Evolutionary conservation across 2,329 filamentous ascomycete species (phyloP).

Genomic region (Fusarium marasasianum): DNA sequence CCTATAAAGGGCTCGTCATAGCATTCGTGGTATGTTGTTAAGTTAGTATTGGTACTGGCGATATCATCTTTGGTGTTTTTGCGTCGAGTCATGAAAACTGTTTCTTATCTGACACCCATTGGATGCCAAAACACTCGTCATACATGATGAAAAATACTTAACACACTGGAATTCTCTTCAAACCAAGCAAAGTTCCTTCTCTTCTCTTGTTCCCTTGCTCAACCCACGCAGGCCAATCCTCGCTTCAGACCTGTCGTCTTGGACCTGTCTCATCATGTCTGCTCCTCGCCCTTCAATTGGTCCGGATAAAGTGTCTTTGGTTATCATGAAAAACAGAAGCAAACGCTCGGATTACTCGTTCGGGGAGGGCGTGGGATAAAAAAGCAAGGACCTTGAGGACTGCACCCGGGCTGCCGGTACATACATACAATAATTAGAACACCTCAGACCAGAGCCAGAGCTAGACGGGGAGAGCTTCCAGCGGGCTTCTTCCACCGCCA

Average conservation of each 20-base stretch:
- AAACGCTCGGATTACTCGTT: constrained; percentile 32
- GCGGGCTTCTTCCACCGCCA: constrained; percentile 30
- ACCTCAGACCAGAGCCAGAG: neutral
- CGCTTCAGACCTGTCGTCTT: constrained; percentile 4
- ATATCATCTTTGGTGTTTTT: constrained; percentile 31
- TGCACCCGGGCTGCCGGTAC: constrained; percentile 24
- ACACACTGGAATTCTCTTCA: neutral
- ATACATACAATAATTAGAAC: constrained; percentile 1
- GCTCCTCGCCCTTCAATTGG: constrained; percentile 30
- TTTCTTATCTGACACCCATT: neutral
- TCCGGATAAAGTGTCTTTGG: constrained; percentile 23
- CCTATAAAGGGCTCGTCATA: constrained; percentile 11
- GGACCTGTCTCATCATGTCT: constrained; percentile 15
- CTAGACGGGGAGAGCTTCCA: constrained; percentile 4
- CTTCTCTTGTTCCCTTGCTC: neutral
- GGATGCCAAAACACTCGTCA: neutral
- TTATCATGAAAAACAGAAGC: constrained; percentile 20
- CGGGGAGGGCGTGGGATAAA: constrained; percentile 12
- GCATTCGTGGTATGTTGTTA: constrained; percentile 15
- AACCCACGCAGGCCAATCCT: constrained; percentile 8
- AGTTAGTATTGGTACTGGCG: constrained; percentile 14
- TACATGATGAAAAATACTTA: neutral
- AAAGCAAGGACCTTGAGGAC: neutral
- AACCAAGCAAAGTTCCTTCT: neutral
- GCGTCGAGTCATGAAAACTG: constrained; percentile 5